These are phyloP conservation scores for Torulaspora quercuum DNA, from an alignment of 805 yeast species.

Conservation along the genomic window DNA sequence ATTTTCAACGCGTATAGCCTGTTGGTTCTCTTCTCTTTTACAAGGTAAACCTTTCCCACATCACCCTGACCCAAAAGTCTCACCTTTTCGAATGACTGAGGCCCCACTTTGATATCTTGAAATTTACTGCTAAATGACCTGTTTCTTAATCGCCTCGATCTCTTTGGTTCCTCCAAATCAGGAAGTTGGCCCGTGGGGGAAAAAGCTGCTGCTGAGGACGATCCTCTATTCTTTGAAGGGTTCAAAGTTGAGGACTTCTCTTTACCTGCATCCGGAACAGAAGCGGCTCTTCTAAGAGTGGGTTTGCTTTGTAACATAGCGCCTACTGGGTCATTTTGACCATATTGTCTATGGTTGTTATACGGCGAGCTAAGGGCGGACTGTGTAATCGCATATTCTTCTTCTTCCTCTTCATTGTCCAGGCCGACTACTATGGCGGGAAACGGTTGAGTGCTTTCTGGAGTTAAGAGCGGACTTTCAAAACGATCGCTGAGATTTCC, in stretches of 20 bases:
- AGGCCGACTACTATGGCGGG: slow-evolving; percentile 28
- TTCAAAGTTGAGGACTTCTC: slow-evolving; percentile 1
- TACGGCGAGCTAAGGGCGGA: slow-evolving; percentile 7
- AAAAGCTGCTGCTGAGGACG: slow-evolving; percentile 1
- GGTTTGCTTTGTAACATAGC: slow-evolving; percentile 21
- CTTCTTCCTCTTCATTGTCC: slow-evolving; percentile 19
- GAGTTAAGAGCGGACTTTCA: slow-evolving; percentile 15
- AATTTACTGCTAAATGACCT: slow-evolving; percentile 63
- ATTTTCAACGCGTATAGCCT: slow-evolving; percentile 91
- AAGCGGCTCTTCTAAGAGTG: slow-evolving; percentile 69
- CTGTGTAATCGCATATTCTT: slow-evolving; percentile 1
- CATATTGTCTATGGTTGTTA: slow-evolving; percentile 6
- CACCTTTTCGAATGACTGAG: slow-evolving; percentile 83
- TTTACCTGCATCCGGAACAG: slow-evolving; percentile 69
- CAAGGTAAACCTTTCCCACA: slow-evolving; percentile 94
- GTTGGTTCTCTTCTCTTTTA: slow-evolving; percentile 71
- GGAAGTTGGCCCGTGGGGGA: slow-evolving; percentile 3
- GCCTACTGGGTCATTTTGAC: slow-evolving; percentile 2
- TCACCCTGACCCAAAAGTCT: slow-evolving; percentile 94
- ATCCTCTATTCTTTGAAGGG: slow-evolving; percentile 4
- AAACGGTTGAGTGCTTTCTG: slow-evolving; percentile 21
- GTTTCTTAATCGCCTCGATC: slow-evolving; percentile 40
- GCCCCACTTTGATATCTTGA: slow-evolving; percentile 76
- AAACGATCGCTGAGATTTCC: slow-evolving; percentile 6
- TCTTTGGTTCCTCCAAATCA: slow-evolving; percentile 27